Base-by-base conservation (phyloP, 2,329 filamentous ascomycete genomes). In the Colletotrichum destructivum region DNA sequence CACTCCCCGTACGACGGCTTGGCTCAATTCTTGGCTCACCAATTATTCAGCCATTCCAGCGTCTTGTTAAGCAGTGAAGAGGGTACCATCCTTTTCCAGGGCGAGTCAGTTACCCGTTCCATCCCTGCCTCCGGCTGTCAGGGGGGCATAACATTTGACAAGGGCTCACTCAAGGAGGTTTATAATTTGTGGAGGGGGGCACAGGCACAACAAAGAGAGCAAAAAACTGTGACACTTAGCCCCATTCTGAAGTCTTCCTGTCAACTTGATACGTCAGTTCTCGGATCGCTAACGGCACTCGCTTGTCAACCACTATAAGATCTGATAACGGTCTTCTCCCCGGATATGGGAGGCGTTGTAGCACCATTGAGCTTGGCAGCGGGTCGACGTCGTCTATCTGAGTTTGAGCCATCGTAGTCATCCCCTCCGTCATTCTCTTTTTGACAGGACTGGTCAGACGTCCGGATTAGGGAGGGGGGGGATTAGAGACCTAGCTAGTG, bases 301-400 rank as follows among this genome's bases (percentile, higher is more conserved):
- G 59, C 42, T 38, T 38, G 59, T 44, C 60, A 54, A 55, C 69
- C 42, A 31, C 51, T 42, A 21, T 56, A 18, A 55, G 65, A 71
- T 71, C 69, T 71, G 69, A 71, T 69, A 69, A 71, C 65, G 69
- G 65, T 23, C 46, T 35, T 63, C 59, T 42, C 59, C 65, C 65
- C 59, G 59, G 47, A 69, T 55, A 15, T 23, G 56, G 69, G 66
- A 71, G 38, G 59, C 47, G 21, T 31, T 63, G 59, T 9, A 49
- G 26, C 40, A 35, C 40, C 64, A 55, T 47, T 56, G 40, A 54
- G 51, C 65, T 71, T 71, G 65, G 65, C 65, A 64, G 69, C 65
- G 69, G 65, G 69, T 69, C 69, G 23, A 16, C 54, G 15, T 69
- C 31, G 59, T 69, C 54, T 69, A 69, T 64, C 60, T 72, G 69